Base-by-base conservation (phyloP, 2,329 filamentous ascomycete genomes). In the Penicillium janthinellum region DNA sequence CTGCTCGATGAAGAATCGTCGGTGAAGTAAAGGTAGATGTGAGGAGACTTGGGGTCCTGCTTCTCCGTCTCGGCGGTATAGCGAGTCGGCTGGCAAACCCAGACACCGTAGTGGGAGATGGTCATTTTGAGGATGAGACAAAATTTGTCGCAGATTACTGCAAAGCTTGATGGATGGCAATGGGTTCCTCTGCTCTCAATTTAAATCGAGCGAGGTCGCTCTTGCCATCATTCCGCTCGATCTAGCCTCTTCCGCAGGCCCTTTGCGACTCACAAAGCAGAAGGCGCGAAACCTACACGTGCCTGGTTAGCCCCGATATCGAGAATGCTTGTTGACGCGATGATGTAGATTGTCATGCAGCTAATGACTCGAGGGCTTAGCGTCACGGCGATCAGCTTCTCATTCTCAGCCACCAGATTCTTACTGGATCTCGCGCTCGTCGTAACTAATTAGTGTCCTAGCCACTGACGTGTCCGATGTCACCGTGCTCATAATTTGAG, bases 1-100 rank as follows among this genome's bases (percentile, higher is more conserved):
- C 60, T 68, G 58, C 49, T 60, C 4, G 55, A 56, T 4, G 58
- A 58, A 25, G 57, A 50, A 49, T 48, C 56, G 39, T 69, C 68
- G 41, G 62, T 69, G 64, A 74, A 72, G 38, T 69, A 61, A 20
- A 75, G 67, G 44, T 66, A 68, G 59, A 75, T 73, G 59, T 74
- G 72, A 38, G 72, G 71, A 14, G 67, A 68, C 37, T 60, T 65
- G 48, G 65, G 45, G 54, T 67, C 65, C 56, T 67, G 54, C 45
- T 64, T 22, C 22, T 51, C 44, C 4, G 59, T 63, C 41, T 67
- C 57, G 4, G 63, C 59, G 11, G 58, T 54, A 55, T 65, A 67
- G 59, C 45, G 53, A 17, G 60, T 67, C 11, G 63, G 65, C 34
- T 61, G 60, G 15, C 63, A 63, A 31, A 59, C 61, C 65, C 65